Conservation (phyloP, 371 early-diverging fungal species). For the Haplosporangium sp. region DNA sequence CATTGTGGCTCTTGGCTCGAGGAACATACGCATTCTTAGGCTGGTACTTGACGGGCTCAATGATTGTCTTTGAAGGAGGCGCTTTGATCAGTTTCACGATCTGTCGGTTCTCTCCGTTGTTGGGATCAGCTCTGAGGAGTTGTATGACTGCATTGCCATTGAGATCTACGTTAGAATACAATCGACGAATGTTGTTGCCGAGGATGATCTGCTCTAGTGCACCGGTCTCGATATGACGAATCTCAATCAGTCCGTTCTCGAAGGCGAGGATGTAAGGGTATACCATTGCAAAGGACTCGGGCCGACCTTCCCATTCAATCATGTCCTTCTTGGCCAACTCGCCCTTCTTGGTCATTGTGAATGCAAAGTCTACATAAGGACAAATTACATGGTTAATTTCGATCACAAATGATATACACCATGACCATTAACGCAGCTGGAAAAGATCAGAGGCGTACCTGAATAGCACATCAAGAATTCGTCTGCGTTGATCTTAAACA, state of each 20-base stretch:
- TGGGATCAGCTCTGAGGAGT: conserved; percentile 28
- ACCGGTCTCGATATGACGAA: conserved; percentile 85
- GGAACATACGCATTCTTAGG: conserved; percentile 18
- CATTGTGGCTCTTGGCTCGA: background rate
- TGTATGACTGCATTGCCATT: conserved; percentile 28
- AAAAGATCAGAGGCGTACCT: conserved; percentile 54
- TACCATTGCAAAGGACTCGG: conserved; percentile 45
- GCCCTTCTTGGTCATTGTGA: conserved; percentile 53
- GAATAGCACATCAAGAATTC: conserved; percentile 92
- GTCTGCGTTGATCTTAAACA: conserved; percentile 81
- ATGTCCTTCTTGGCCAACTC: conserved; percentile 34
- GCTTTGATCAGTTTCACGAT: conserved; percentile 37
- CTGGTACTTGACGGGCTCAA: conserved; percentile 27
- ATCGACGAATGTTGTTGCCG: conserved; percentile 37
- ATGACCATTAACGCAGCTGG: background rate
- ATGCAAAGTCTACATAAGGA: conserved; percentile 40
- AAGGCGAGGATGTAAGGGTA: conserved; percentile 90
- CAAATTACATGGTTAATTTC: background rate
- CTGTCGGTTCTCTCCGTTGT: conserved; percentile 29
- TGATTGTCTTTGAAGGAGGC: conserved; percentile 17
- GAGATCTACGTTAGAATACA: conserved; percentile 37
- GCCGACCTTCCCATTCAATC: conserved; percentile 53
- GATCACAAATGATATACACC: background rate
- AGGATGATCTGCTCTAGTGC: conserved; percentile 70
- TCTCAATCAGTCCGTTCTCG: conserved; percentile 86